Conservation (phyloP, 2,329 filamentous ascomycete species). For the Aspergillus quadrilineatus region DNA sequence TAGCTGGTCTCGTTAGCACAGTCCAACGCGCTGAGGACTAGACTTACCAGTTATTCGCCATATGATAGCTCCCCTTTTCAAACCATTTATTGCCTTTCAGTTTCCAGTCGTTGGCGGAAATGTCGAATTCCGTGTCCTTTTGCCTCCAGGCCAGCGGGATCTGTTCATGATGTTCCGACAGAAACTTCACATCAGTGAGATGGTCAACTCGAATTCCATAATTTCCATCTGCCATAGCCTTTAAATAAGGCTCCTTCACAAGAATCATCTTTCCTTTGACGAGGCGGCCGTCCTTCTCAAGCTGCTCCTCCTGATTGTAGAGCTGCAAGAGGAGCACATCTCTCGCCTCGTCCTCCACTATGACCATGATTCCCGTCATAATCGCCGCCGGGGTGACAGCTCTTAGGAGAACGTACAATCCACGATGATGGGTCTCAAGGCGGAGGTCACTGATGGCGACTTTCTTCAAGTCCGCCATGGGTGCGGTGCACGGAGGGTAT, state of each 20-base stretch:
- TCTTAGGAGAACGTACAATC: slow-evolving; percentile 35
- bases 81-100: slow-evolving; percentile 36
- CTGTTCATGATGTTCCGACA: slow-evolving; percentile 37
- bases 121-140: neutral
- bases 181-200: slow-evolving; percentile 48
- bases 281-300: slow-evolving; percentile 38
- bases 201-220: slow-evolving; percentile 56
- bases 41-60: slow-evolving; percentile 30
- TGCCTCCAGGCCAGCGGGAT: slow-evolving; percentile 43
- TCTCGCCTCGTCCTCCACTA: slow-evolving; percentile 44
- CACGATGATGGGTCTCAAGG: slow-evolving; percentile 45
- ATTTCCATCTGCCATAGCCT: slow-evolving; percentile 36
- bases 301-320: slow-evolving; percentile 42
- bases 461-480: slow-evolving; percentile 20
- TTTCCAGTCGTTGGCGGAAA: slow-evolving; percentile 15
- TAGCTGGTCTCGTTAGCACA: slow-evolving; percentile 33
- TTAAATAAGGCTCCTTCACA: slow-evolving; percentile 58
- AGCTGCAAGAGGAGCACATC: slow-evolving; percentile 41
- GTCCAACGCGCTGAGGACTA: neutral
- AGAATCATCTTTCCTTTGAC: slow-evolving; percentile 38
- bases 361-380: slow-evolving; percentile 34
- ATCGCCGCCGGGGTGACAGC: slow-evolving; percentile 29
- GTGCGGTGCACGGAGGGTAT: slow-evolving; percentile 19
- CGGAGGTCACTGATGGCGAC: slow-evolving; percentile 33
- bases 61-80: slow-evolving; percentile 12